Percentiles rank a stretch among this genome's conserved stretches.
These are phyloP conservation scores for Perilla frutescens DNA, from an alignment of 257 asterid genomes.

Conservation along the genomic window DNA sequence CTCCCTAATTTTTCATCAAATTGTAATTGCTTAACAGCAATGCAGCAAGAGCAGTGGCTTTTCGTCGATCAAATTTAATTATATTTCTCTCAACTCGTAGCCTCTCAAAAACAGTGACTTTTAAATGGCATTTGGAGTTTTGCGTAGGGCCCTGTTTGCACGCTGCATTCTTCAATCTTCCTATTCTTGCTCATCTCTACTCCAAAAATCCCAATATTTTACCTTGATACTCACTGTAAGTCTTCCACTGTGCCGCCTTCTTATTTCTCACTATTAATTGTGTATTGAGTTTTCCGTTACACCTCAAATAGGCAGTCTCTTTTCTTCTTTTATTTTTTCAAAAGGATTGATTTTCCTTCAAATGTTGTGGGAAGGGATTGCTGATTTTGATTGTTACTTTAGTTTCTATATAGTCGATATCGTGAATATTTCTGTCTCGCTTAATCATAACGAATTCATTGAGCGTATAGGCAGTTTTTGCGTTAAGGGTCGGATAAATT, in stretches of 20 bases:
- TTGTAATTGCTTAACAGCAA: no score
- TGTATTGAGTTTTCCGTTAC: not conserved
- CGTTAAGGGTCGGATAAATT: slow-evolving; percentile 3
- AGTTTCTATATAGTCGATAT: slow-evolving; percentile 2
- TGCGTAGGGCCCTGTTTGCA: slow-evolving; percentile 11
- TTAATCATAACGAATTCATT: slow-evolving; percentile 40
- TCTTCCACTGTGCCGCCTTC: not conserved
- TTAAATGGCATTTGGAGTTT: slow-evolving; percentile 11
- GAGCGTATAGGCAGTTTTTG: slow-evolving; percentile 33
- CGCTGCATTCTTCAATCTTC: slow-evolving; percentile 38
- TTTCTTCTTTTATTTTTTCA: not conserved
- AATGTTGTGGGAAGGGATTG: not conserved
- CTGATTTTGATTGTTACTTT: slow-evolving; percentile 7
- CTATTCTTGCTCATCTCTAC: slow-evolving; percentile 33
- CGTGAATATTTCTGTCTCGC: not conserved
- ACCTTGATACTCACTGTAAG: slow-evolving; percentile 49
- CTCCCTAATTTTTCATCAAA: no score
- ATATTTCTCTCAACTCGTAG: not conserved
- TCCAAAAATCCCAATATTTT: slow-evolving; percentile 38
- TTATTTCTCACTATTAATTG: not conserved
- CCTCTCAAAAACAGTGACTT: not conserved
- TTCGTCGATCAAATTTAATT: no score
- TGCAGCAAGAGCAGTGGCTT: no score
- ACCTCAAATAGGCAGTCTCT: not conserved
- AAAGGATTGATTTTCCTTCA: not conserved